A percentile compares a stretch with the other conserved stretches of the same genome.
phyloP scores from a whole-genome alignment of 2,329 filamentous ascomycete species.

The Emergomyces orientalis region DNA sequence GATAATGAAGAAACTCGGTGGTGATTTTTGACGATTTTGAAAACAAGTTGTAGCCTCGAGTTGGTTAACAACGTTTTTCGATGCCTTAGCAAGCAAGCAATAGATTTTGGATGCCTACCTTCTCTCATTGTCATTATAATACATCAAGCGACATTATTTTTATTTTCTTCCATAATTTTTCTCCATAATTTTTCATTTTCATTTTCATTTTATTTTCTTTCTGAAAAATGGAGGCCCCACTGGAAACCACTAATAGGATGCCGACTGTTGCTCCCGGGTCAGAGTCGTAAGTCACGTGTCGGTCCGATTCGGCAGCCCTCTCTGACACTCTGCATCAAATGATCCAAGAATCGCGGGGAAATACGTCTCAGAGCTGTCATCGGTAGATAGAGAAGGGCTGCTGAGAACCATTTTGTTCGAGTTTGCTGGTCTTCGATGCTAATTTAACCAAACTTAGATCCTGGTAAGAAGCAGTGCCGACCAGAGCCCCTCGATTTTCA shows the following conservation, averaged over 20 bases:
- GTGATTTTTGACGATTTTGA: conserved; percentile 17
- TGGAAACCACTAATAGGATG: no score
- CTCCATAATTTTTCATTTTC: no score
- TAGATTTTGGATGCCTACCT: no score
- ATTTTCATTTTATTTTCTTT: no score
- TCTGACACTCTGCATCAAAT: background rate
- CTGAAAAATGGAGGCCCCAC: no score
- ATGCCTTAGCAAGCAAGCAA: no score
- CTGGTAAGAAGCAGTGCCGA: background rate
- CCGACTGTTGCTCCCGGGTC: no score
- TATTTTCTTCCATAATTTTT: no score
- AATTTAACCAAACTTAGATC: background rate
- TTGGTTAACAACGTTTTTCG: no score
- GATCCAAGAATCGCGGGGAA: background rate
- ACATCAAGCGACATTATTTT: no score
- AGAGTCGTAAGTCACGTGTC: conserved; percentile 4
- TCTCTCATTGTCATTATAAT: no score
- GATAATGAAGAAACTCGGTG: conserved; percentile 24
- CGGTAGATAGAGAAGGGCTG: background rate
- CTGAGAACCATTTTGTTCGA: background rate
- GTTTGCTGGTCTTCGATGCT: background rate
- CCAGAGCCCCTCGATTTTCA: background rate
- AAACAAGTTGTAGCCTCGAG: no score
- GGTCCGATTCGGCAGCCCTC: background rate
- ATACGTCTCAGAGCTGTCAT: background rate